Percentiles rank a stretch among this genome's conserved stretches.
Evolutionary conservation across 2,329 filamentous ascomycete species (phyloP).

Genomic region (Cladosporium sp.): DNA sequence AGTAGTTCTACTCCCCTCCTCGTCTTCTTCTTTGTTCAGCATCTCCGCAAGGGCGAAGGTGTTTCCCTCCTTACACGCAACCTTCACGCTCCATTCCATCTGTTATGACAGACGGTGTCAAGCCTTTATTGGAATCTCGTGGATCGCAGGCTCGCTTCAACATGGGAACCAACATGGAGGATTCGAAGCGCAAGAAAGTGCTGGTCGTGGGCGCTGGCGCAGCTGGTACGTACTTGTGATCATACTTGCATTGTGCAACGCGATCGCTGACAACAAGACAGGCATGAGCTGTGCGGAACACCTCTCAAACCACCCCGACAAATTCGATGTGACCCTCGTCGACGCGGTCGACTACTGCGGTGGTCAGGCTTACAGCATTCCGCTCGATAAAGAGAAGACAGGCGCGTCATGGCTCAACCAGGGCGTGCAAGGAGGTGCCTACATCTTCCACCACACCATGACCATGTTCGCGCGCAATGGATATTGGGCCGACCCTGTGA

Average conservation of each 20-base stretch:
- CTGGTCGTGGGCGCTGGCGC: conserved; percentile 60
- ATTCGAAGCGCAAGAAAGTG: conserved; percentile 46
- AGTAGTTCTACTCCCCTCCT: background rate
- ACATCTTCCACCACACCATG: conserved; percentile 66
- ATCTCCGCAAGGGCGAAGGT: background rate
- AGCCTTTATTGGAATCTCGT: conserved; percentile 24
- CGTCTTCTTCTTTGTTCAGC: background rate
- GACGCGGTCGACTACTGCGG: conserved; percentile 57
- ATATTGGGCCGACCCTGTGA: conserved; percentile 53
- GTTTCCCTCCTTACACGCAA: background rate
- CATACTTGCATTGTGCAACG: background rate
- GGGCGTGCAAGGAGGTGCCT: conserved; percentile 60
- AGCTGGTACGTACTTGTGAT: conserved; percentile 49
- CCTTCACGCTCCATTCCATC: background rate
- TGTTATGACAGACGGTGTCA: conserved; percentile 24
- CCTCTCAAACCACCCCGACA: conserved; percentile 60
- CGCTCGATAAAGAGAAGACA: conserved; percentile 52
- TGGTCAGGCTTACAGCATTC: conserved; percentile 57
- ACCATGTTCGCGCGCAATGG: conserved; percentile 59
- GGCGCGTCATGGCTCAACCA: conserved; percentile 59
- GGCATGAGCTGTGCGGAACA: conserved; percentile 63
- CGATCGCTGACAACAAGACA: conserved; percentile 27
- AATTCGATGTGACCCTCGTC: conserved; percentile 62
- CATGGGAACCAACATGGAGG: conserved; percentile 32
- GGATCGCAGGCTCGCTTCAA: conserved; percentile 34